Conservation (phyloP, 2,329 filamentous ascomycete species). For the Alternaria sp. region DNA sequence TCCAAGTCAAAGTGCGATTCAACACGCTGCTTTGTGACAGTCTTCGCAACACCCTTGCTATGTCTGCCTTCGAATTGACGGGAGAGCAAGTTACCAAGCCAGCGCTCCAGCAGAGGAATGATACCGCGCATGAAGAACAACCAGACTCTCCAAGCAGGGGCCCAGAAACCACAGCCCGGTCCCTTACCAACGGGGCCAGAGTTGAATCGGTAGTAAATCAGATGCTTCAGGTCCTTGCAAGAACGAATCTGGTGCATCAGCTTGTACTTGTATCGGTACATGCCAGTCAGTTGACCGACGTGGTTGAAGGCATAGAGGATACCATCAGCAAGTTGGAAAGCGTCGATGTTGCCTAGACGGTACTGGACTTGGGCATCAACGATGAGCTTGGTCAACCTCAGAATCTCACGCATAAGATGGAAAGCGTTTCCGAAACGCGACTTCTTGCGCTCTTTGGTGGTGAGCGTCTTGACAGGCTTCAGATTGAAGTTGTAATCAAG, state of each 20-base stretch:
- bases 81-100: slow-evolving; percentile 95
- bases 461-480: slow-evolving; percentile 98
- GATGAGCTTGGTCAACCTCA: slow-evolving; percentile 94
- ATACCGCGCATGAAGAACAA: slow-evolving; percentile 99
- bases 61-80: slow-evolving; percentile 98
- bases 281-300: slow-evolving; percentile 95
- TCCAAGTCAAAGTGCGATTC: slow-evolving; percentile 99
- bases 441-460: slow-evolving; percentile 99
- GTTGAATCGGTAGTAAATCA: slow-evolving; percentile 99
- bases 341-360: slow-evolving; percentile 95
- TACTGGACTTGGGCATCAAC: slow-evolving; percentile 99
- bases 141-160: slow-evolving; percentile 98
- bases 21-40: slow-evolving; percentile 97
- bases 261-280: slow-evolving; percentile 99
- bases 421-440: slow-evolving; percentile 99
- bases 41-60: slow-evolving; percentile 98
- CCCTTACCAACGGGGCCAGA: slow-evolving; percentile 96
- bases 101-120: slow-evolving; percentile 93
- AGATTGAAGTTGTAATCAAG: slow-evolving; percentile 99
- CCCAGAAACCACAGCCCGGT: slow-evolving; percentile 98
- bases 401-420: slow-evolving; percentile 97
- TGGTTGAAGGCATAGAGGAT: slow-evolving; percentile 99
- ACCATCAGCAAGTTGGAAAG: slow-evolving; percentile 97
- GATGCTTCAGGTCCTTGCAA: slow-evolving; percentile 98
- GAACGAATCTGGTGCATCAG: slow-evolving; percentile 99